A percentile compares a stretch with the other conserved stretches of the same genome.
phyloP scores from a whole-genome alignment of 225 moss, liverwort and hornwort species.

The Bryum argenteum region DNA sequence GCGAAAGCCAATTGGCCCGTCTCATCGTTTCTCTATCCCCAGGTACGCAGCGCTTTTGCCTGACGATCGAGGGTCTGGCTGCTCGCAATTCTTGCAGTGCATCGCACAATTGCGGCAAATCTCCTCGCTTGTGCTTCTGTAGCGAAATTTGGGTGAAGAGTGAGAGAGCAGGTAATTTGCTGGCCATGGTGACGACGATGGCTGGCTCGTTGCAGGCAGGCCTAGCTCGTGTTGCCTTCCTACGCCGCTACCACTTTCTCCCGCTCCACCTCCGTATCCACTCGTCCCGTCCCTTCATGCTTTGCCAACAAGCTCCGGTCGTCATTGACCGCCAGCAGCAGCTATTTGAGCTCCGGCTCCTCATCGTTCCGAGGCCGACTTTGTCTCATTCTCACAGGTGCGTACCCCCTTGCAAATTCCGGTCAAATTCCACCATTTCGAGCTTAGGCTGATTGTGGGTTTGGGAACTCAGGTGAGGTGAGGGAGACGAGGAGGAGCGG shows the following conservation, averaged over 20 bases:
- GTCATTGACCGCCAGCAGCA: slow-evolving; percentile 25
- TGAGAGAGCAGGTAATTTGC: background rate
- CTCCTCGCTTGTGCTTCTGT: background rate
- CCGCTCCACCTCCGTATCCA: slow-evolving; percentile 26
- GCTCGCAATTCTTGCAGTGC: background rate
- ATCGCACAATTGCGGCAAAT: background rate
- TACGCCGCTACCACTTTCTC: slow-evolving; percentile 20
- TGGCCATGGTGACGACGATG: slow-evolving; percentile 37
- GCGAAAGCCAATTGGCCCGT: too few species aligned
- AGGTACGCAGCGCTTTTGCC: background rate
- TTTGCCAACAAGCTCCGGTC: slow-evolving; percentile 7
- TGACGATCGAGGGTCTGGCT: background rate
- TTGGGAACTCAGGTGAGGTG: slow-evolving; percentile 32
- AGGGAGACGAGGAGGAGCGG: slow-evolving; percentile 37
- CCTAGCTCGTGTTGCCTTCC: slow-evolving; percentile 34
- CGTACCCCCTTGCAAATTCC: background rate
- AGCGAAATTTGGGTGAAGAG: background rate
- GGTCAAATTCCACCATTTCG: background rate
- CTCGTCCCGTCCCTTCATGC: slow-evolving; percentile 13
- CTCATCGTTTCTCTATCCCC: slow-evolving; percentile 20
- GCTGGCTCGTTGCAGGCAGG: slow-evolving; percentile 23
- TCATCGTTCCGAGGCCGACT: slow-evolving; percentile 55
- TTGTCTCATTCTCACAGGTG: slow-evolving; percentile 41
- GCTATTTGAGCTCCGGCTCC: slow-evolving; percentile 29
- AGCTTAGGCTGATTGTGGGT: slow-evolving; percentile 5